Conservation (phyloP, 768 basidiomycete genomes). For the Boletus edulis region DNA sequence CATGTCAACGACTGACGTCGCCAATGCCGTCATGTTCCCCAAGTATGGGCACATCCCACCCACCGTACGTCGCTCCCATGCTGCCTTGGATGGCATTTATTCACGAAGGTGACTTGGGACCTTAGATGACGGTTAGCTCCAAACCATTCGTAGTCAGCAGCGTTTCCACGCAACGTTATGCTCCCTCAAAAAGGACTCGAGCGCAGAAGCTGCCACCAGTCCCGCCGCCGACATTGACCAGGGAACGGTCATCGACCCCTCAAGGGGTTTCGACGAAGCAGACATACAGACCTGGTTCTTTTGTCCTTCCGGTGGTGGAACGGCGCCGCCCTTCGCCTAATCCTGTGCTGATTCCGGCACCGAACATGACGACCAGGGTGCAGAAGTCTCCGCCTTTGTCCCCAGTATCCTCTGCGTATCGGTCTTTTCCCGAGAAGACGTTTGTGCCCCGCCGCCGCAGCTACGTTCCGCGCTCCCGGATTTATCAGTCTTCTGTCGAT, state of each 20-base stretch:
- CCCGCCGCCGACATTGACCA: no score
- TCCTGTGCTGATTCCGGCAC: neutral
- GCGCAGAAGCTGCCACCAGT: neutral
- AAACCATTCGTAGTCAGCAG: slow-evolving; percentile 13
- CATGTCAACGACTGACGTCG: neutral
- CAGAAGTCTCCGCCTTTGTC: neutral
- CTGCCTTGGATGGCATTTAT: neutral
- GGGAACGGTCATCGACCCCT: neutral
- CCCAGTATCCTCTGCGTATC: no score
- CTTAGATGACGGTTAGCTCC: neutral
- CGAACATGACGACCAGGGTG: neutral
- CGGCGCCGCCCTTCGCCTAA: neutral
- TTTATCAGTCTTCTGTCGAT: no score
- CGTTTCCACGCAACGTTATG: neutral
- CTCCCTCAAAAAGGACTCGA: neutral
- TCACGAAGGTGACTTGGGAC: neutral
- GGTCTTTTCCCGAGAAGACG: neutral
- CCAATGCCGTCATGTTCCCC: neutral
- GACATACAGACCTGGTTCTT: neutral
- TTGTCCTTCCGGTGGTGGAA: neutral
- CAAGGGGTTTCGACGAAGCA: neutral
- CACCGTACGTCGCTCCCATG: neutral
- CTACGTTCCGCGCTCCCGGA: no score
- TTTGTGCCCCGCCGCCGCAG: neutral
- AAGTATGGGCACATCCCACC: neutral